Percentiles rank a stretch among this genome's conserved stretches.
Conservation (phyloP, 768 basidiomycete species). For the Ramaria rubella region DNA sequence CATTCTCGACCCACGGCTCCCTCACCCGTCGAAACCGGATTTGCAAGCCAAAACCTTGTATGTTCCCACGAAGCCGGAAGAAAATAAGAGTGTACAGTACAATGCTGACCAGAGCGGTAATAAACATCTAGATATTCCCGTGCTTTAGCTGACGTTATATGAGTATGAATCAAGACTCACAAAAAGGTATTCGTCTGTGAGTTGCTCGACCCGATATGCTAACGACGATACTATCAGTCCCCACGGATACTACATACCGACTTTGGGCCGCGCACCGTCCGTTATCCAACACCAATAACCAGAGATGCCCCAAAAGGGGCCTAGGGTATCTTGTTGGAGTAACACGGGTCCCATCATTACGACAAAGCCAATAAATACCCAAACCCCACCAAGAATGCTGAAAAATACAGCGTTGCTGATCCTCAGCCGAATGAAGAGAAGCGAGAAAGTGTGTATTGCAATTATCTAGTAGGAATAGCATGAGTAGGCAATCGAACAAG, state of each 20-base stretch:
- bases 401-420: neutral
- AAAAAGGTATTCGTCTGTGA: neutral
- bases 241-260: neutral
- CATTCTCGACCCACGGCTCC: neutral
- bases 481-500: neutral
- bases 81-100: neutral
- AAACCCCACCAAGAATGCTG: neutral
- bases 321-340: neutral
- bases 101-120: neutral
- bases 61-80: neutral
- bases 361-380: neutral
- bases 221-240: too few relatives aligned
- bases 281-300: constrained; percentile 1
- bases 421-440: neutral
- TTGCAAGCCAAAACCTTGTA: neutral
- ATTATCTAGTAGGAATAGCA: neutral
- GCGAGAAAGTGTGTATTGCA: neutral
- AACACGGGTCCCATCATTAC: neutral
- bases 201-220: neutral
- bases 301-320: neutral
- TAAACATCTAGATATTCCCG: neutral
- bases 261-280: neutral
- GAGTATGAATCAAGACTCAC: neutral
- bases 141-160: neutral
- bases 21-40: neutral